Base-by-base conservation (phyloP, 371 early-diverging fungal genomes). In the Homolaphlyctis polyrhiza region DNA sequence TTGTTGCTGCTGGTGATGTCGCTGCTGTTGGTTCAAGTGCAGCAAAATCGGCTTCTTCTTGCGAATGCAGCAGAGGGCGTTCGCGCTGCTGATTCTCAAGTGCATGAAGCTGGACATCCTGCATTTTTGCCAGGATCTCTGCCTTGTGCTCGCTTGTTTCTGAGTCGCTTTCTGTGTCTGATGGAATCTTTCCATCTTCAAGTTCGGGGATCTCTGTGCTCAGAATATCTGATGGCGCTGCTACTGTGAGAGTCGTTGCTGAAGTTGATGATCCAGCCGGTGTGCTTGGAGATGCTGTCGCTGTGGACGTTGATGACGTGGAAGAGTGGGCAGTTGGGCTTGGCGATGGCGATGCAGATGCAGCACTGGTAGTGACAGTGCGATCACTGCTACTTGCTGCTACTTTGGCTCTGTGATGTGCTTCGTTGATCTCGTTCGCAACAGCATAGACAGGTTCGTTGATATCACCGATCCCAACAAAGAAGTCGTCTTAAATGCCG, bases 381-480 rank as follows among this genome's bases (percentile, higher is more conserved):
- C 36, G 8, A 18, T 51, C 52, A 8, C 6, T 51, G 13, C 18
- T 6, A 18, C 23, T 51, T 33, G 55, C 55, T 27, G 55, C 55
- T 27, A 8, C 55, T 36, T 27, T 60, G 34, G 57, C 23, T n/a
- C n/a, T n/a, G n/a, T n/a, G n/a, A 23, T 45, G 45, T 51, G 52
- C 25, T 30, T 55, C 61, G 23, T 5, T n/a, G 25, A 35, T n/a
- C 57, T 45, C 1, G 23, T 36, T 13, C 21, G 64, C 35, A 23
- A 23, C 35, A 1, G 58, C 61, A 25, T 60, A 54, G 21, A 58
- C 34, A 0, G 73, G 76, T 57, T 86, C 91, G 71, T 98, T 95
- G 66, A 98, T 97, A 70, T 98, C 98, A 21, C 96, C 98, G 60
- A 87, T 90, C n/a, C 93, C 93, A 0, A 86, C 74, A 76, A 96